A percentile compares a stretch with the other conserved stretches of the same genome.
These are phyloP conservation scores for Penicillium coprophilum DNA, from an alignment of 495 filamentous ascomycete species.

Conservation along the genomic window DNA sequence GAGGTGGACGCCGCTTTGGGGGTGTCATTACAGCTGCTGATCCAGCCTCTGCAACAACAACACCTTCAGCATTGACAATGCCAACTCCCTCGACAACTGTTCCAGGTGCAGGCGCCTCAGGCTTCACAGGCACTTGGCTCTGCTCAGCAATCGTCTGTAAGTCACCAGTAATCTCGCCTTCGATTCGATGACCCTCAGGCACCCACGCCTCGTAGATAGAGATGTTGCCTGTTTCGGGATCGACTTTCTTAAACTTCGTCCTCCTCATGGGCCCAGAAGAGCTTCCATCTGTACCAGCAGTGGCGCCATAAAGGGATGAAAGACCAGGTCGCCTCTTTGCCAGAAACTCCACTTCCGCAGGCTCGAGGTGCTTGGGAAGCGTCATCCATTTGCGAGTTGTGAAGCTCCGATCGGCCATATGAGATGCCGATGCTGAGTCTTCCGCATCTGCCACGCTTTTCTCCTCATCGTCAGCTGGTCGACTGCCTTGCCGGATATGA, in stretches of 20 bases:
- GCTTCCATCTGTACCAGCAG: conserved; percentile 45
- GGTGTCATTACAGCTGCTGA: conserved; percentile 45
- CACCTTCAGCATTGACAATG: conserved; percentile 59
- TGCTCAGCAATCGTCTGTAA: conserved; percentile 35
- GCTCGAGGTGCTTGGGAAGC: conserved; percentile 73
- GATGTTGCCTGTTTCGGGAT: conserved; percentile 70
- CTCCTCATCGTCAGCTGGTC: conserved; percentile 48
- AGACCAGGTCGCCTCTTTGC: conserved; percentile 85
- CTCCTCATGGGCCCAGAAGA: conserved; percentile 57
- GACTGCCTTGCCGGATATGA: conserved; percentile 52
- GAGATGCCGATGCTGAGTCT: conserved; percentile 31
- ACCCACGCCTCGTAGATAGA: conserved; percentile 79
- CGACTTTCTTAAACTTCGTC: conserved; percentile 73
- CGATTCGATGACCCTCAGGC: conserved; percentile 74
- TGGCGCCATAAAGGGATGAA: conserved; percentile 50
- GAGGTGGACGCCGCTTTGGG: conserved; percentile 64
- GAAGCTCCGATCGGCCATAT: conserved; percentile 57
- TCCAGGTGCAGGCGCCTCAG: conserved; percentile 54
- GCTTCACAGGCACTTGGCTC: conserved; percentile 36
- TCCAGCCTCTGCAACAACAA: conserved; percentile 56
- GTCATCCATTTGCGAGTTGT: conserved; percentile 74
- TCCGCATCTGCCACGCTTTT: conserved; percentile 51
- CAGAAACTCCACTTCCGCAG: conserved; percentile 73
- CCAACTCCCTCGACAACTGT: conserved; percentile 62
- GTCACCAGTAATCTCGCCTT: conserved; percentile 72